Evolutionary conservation across 73 alveolate species (phyloP).

Genomic region (Tetrahymena malaccensis): DNA sequence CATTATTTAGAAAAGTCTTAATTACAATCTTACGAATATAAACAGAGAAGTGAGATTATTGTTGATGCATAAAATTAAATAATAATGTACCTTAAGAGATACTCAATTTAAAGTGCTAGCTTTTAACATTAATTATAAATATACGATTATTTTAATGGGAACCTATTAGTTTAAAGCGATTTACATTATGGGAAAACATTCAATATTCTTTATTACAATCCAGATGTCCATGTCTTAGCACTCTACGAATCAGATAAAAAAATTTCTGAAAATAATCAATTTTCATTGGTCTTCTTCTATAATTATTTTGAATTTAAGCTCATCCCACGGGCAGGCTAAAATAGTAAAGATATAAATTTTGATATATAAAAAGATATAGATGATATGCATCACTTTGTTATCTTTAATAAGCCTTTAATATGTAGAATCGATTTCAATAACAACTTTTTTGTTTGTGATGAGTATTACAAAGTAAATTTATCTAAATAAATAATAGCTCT

Average conservation of each 20-base stretch:
- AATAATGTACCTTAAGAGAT: neutral
- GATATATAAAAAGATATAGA: neutral
- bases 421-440: neutral
- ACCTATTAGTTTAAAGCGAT: neutral
- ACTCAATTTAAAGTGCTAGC: neutral
- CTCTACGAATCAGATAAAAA: neutral
- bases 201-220: neutral
- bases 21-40: neutral
- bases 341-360: neutral
- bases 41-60: neutral
- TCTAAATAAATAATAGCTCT: neutral
- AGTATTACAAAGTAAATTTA: neutral
- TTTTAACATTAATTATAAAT: neutral
- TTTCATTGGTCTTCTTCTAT: neutral
- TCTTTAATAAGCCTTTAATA: neutral
- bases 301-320: neutral
- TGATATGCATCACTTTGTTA: neutral
- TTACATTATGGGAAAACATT: neutral
- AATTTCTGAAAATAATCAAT: neutral
- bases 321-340: neutral
- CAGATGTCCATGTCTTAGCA: neutral
- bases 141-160: neutral
- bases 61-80: neutral
- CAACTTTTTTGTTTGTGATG: neutral
- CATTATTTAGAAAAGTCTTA: neutral